Evolutionary conservation across 2,329 filamentous ascomycete genomes (phyloP).

Genomic region (Beauveria rudraprayagi): DNA sequence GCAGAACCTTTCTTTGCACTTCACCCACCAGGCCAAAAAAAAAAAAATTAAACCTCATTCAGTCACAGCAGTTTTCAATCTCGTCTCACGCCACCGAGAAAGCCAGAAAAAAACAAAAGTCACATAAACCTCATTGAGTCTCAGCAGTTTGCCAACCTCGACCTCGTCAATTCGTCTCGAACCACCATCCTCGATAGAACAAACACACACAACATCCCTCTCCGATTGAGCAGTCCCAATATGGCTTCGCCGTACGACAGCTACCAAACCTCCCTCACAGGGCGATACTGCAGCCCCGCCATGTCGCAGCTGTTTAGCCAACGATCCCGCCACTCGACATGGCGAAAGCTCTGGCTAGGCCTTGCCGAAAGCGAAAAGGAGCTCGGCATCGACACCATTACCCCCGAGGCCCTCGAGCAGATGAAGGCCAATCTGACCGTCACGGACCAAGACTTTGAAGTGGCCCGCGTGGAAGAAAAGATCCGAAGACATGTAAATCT

Average conservation of each 20-base stretch:
- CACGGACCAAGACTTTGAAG: conserved; percentile 69
- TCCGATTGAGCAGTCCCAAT: neutral
- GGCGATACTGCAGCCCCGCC: conserved; percentile 64
- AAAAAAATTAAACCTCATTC: too few species aligned
- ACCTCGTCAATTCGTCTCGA: too few species aligned
- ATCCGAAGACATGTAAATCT: conserved; percentile 44
- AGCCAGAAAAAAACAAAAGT: too few species aligned
- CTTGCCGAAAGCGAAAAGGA: conserved; percentile 78
- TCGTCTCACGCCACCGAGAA: too few species aligned
- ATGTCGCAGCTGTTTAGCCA: conserved; percentile 77
- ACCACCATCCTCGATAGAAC: too few species aligned
- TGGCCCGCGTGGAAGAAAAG: conserved; percentile 71
- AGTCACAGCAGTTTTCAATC: too few species aligned
- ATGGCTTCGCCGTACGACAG: conserved; percentile 19
- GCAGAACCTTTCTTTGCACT: too few species aligned
- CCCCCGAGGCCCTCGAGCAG: conserved; percentile 64
- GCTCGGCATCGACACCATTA: conserved; percentile 65
- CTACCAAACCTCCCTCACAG: conserved; percentile 60
- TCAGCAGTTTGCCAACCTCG: too few species aligned
- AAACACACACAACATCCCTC: too few species aligned
- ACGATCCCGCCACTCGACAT: conserved; percentile 65
- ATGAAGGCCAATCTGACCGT: conserved; percentile 69
- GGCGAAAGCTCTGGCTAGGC: conserved; percentile 79
- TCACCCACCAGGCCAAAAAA: too few species aligned
- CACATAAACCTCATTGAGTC: too few species aligned